Conservation (phyloP, 371 early-diverging fungal genomes). For the Umbelopsis sp. region DNA sequence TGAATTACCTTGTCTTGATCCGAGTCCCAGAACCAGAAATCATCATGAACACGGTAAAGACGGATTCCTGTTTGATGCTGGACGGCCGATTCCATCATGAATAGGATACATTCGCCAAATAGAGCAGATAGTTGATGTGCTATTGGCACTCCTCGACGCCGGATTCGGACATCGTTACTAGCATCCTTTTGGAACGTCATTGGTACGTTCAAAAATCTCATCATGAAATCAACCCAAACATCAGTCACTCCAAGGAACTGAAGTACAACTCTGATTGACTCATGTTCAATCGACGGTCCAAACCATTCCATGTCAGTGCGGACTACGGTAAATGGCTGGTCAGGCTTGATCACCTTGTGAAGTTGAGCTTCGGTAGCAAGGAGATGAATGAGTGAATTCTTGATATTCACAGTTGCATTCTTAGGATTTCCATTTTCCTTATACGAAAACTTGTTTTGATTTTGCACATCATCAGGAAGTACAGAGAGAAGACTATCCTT, state of each 20-base stretch:
- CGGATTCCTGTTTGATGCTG: constrained; percentile 11
- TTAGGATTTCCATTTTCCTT: neutral
- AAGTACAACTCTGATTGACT: constrained; percentile 14
- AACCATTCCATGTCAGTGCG: constrained; percentile 29
- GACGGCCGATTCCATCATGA: constrained; percentile 22
- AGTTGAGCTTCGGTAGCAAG: constrained; percentile 25
- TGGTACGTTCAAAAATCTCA: constrained; percentile 20
- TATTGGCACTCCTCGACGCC: constrained; percentile 23
- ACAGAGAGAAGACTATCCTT: neutral
- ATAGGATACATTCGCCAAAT: constrained; percentile 25
- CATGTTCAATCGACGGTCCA: constrained; percentile 27
- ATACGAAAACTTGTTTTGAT: neutral
- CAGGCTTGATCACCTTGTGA: constrained; percentile 14
- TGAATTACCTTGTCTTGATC: constrained; percentile 15
- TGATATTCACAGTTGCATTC: neutral
- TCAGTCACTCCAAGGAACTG: constrained; percentile 25
- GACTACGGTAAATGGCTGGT: constrained; percentile 20
- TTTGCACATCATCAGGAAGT: neutral
- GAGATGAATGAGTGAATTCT: constrained; percentile 18
- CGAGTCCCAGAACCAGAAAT: constrained; percentile 24
- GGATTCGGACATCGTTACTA: neutral
- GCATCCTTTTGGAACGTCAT: constrained; percentile 18
- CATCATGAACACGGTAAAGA: constrained; percentile 25
- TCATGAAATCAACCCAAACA: constrained; percentile 21
- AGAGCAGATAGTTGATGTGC: constrained; percentile 20